Evolutionary conservation across 306 rosid genomes (phyloP).

Genomic region (Quercus aquifolioides): DNA sequence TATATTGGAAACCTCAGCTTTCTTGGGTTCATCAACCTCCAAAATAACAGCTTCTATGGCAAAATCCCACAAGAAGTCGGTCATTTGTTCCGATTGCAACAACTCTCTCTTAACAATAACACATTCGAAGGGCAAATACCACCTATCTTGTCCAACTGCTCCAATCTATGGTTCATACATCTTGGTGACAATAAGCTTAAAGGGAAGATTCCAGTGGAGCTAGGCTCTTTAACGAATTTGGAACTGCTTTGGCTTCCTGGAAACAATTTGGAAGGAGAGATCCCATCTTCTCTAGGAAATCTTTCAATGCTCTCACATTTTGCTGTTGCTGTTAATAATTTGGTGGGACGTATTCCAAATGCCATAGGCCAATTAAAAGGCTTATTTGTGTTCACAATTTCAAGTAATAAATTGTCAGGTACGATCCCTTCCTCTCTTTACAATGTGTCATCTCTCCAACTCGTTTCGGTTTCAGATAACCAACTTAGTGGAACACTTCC

Average conservation of each 20-base stretch:
- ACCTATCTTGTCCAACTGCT: slow-evolving; percentile 20
- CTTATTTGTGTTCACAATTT: background rate
- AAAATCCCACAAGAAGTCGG: no score
- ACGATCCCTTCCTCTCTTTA: slow-evolving; percentile 26
- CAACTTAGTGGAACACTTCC: no score
- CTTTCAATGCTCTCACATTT: no score
- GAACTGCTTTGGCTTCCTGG: no score
- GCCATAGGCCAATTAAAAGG: slow-evolving; percentile 10
- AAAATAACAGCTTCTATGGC: no score
- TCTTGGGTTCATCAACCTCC: no score
- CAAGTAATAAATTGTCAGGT: slow-evolving; percentile 14
- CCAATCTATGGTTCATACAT: background rate
- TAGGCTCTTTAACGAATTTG: no score
- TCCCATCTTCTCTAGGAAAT: no score
- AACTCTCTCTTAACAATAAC: slow-evolving; percentile 6
- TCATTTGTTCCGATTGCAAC: background rate
- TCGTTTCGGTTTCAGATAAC: fast-evolving
- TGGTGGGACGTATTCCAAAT: slow-evolving; percentile 30
- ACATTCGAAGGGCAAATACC: slow-evolving; percentile 36
- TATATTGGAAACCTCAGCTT: no score
- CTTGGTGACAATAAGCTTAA: background rate
- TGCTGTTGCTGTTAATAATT: background rate
- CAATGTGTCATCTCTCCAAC: background rate
- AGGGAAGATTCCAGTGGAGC: slow-evolving; percentile 13
- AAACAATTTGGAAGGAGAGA: no score